Base-by-base conservation (phyloP, 768 basidiomycete species). In the Fomitopsis pulvina region DNA sequence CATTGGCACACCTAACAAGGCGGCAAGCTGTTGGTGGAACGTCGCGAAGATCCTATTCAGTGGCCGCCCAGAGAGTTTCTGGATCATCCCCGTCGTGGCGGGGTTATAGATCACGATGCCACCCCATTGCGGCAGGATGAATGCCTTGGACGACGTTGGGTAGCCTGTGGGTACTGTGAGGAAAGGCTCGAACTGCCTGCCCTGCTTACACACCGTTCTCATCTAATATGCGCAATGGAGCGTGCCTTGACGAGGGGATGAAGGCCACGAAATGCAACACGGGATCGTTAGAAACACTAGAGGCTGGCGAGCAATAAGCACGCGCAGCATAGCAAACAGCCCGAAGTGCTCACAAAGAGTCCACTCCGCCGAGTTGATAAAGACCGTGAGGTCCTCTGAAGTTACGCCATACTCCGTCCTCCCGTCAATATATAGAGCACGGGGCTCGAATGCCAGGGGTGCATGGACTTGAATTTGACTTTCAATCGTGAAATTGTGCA, bases 351-450 rank as follows among this genome's bases (percentile, higher is more conserved):
- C 58, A 93, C 94, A 92, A 43, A 99, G 62, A 11, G 86, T 87
- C 96, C 96, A 99, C 61, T 93, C 85, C 3, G 93, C 96, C 5
- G 92, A 92, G 60, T 99, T 99, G 37, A 99, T 75, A 61, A 99
- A 99, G 0, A 94, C 83, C 12, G 87, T 92, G 51, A 96, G 74
- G 59, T 95, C 83, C 56, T 93, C 92, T 45, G 81, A 79, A 1
- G 79, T 80, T 32, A 98, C 66, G 0, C 80, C 78, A 63, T 81
- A 81, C 8, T 64, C 60, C 6, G 62, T 67, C 24, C 69, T 60
- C 7, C 71, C 67, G 14, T 63, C 59, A 30, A 59, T 51, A 44
- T 55, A 48, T 2, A 77, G 40, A 4, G 62, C 52, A 6, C 57
- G 62, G 8, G 92, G 87, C 46, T 79, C 72, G 60, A 98, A 91